Evolutionary conservation across 2,329 filamentous ascomycete species (phyloP).

Genomic region (Mollisia scopiformis): DNA sequence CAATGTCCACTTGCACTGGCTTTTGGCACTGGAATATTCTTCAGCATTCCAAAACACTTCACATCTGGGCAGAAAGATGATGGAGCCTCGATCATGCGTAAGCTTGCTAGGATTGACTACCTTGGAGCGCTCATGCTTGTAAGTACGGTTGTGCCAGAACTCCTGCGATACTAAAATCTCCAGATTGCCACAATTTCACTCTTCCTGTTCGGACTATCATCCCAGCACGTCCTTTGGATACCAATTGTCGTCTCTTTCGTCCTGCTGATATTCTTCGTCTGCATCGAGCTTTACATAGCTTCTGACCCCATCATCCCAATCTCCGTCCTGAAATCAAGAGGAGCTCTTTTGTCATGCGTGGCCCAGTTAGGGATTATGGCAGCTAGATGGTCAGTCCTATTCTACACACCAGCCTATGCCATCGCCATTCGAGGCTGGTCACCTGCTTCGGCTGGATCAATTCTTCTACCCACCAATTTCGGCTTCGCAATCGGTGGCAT

Average conservation of each 20-base stretch:
- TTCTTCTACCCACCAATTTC: constrained; percentile 79
- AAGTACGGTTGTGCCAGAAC: constrained; percentile 29
- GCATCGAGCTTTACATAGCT: constrained; percentile 66
- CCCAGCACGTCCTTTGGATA: constrained; percentile 60
- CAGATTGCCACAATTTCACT: constrained; percentile 68
- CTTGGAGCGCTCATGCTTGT: constrained; percentile 70
- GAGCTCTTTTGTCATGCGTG: constrained; percentile 73
- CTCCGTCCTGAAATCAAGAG: constrained; percentile 68
- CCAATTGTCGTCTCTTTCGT: constrained; percentile 63
- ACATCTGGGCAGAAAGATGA: constrained; percentile 37
- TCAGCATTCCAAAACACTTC: constrained; percentile 62
- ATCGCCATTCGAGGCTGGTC: constrained; percentile 73
- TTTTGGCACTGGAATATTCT: constrained; percentile 63
- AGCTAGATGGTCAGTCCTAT: constrained; percentile 77
- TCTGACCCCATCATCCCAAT: constrained; percentile 77
- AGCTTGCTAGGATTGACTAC: constrained; percentile 73
- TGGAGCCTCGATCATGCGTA: constrained; percentile 48
- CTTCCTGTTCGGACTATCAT: constrained; percentile 71
- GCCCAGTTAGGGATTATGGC: constrained; percentile 80
- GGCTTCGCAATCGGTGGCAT: constrained; percentile 79
- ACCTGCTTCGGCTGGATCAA: constrained; percentile 71
- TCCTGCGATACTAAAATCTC: constrained; percentile 20
- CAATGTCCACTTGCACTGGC: constrained; percentile 68
- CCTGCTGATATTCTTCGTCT: constrained; percentile 55
- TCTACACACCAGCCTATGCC: constrained; percentile 80